Base-by-base conservation (phyloP, 192 early-diverging fungal genomes). In the Backusella circina region DNA sequence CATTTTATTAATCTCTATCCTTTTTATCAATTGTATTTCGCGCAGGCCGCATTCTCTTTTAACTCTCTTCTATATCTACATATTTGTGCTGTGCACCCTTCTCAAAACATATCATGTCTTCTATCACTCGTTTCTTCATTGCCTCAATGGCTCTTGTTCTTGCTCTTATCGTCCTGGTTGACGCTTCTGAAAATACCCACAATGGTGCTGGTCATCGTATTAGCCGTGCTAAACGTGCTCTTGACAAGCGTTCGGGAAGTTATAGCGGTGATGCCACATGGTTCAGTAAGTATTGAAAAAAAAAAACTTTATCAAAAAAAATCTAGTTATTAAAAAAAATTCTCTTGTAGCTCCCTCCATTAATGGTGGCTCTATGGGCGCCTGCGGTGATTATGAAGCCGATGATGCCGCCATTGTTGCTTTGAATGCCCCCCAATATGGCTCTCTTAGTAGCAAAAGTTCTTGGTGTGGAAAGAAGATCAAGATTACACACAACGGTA, bases 361-460 rank as follows among this genome's bases (percentile, higher is more conserved):
- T 13, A 39, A 75, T 16, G 74, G 74, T 39, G 67, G 73, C 15
- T 80, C 77, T 13, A 28, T 39, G 37, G 84, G 84, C 15, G 75
- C 76, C 35, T 85, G 84, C 39, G 80, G 80, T 33, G 54, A 54
- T 32, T 61, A 74, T 35, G 81, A 82, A 75, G 51, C 75, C 65
- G 82, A 81, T 66, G 76, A 82, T 33, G 78, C 81, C 18, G 35
- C 75, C 73, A 81, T 85, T 67, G 84, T 85, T 32, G 84, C 84
- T 65, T 73, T 85, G 71, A 85, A 85, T 73, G 82, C 68, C 8
- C 66, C 72, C 32, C 75, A 83, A 68, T 83, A 81, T 65, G 80
- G 77, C 30, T 65, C 74, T 38, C 67, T 75, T 30, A 28, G 67
- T 37, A 39, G 50, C 23, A 72, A 54, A 16, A 79, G 79, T 73